phyloP scores from a whole-genome alignment of 768 basidiomycete species.

The Mycena chlorophos region DNA sequence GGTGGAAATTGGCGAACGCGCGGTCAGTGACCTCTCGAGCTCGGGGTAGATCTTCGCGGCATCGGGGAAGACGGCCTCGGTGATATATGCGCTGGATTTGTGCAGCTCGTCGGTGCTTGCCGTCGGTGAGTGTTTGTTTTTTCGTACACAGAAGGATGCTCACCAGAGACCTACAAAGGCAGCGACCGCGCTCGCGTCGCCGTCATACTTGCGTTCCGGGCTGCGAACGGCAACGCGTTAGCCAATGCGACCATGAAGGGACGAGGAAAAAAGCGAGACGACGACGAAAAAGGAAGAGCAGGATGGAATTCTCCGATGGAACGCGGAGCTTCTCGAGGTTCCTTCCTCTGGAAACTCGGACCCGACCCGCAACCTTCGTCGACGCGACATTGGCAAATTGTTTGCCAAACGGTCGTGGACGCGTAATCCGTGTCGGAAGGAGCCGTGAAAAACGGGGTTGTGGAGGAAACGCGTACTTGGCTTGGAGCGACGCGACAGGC shows the following conservation, averaged over 20 bases:
- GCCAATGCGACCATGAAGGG: no score
- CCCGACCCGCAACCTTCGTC: not conserved
- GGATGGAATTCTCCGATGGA: constrained; percentile 2
- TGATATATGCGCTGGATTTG: constrained; percentile 74
- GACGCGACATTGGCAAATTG: not conserved
- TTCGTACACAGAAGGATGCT: constrained; percentile 22
- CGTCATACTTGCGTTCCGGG: constrained; percentile 62
- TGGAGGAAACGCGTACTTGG: not conserved
- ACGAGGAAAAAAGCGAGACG: constrained; percentile 1
- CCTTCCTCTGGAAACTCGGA: not conserved
- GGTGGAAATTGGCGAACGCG: not conserved
- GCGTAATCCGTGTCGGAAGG: not conserved
- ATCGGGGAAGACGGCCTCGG: constrained; percentile 57
- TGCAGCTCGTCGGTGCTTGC: constrained; percentile 74
- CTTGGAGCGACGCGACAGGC: constrained; percentile 28
- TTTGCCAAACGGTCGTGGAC: no score
- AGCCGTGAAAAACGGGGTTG: not conserved
- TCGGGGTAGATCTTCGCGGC: constrained; percentile 6
- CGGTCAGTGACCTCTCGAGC: not conserved
- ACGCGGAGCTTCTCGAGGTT: not conserved
- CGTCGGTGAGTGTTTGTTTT: not conserved
- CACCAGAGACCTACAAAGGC: constrained; percentile 73
- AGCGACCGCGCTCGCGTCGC: constrained; percentile 59
- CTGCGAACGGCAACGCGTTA: constrained; percentile 31
- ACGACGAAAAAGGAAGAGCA: not conserved